Evolutionary conservation across 1,139 yeast species (phyloP), one percentile per base, ranked within the genome.

Genomic region (Suhomyces bokatorum): DNA sequence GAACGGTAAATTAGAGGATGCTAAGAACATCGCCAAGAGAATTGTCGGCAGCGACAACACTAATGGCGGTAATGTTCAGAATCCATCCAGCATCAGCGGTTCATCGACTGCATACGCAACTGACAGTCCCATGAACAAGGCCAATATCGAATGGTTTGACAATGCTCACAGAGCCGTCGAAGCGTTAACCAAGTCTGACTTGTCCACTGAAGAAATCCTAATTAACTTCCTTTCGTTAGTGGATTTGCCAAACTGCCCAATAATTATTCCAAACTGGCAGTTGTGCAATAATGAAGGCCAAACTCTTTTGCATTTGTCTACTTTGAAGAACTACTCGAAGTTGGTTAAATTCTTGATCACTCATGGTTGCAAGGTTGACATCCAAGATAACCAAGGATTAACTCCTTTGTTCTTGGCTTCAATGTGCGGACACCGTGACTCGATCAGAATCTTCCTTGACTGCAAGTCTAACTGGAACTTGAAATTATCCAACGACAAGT

Each of bases 1-100:
- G 96, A 89, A 89, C 60, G 97, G 97, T 49, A 87, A 85, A 57
- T 72, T 90, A 47, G 97, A 91, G 60, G 97, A 90, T 67, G 97
- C 97, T 0, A 81, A 87, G 56, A 88, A 87, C 60, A 87, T 89
- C 58, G 97, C 97, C 1, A 85, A 83, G 66, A 74, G 95, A 57
- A 88, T 89, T 53, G 91, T 88, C 41, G 89, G 88, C 8, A 80
- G 81, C 53, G 81, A 73, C 47, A 55, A 52, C 35, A 42, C 45
- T 30, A 46, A 40, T 17, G 32, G 48, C 12, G 45, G 45, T 12
- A 35, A 31, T n/a, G 20, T 35, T 20, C 40, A 39, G 11, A 35
- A 49, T 5, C 43, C 47, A 7, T 36, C 56, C 5, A 29, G 8
- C 6, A 44, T 39, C 4, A 24, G 29, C 24, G 35, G 38, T 6